Percentiles rank a stretch among this genome's conserved stretches.
Evolutionary conservation across 2,329 filamentous ascomycete genomes (phyloP).

Genomic region (Fusarium austroafricanum): DNA sequence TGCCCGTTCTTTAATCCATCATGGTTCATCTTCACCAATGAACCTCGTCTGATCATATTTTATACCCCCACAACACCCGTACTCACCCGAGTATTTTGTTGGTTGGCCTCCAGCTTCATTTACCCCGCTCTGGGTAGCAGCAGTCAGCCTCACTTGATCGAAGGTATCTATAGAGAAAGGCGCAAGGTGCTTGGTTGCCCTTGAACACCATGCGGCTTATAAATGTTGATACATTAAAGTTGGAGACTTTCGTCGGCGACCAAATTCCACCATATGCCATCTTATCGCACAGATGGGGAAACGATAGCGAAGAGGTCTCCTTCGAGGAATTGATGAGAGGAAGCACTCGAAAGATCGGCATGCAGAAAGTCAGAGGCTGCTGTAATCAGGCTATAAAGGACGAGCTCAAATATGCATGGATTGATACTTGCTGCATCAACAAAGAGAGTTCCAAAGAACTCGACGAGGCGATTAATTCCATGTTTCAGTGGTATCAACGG

Average conservation of each 20-base stretch:
- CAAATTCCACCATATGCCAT: constrained; percentile 10
- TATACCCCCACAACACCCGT: too few species aligned
- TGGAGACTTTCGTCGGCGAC: not conserved
- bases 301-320: not conserved
- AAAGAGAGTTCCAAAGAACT: constrained; percentile 14
- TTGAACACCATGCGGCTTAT: constrained; percentile 3
- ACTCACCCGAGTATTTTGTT: too few species aligned
- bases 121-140: not conserved
- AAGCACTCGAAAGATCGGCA: not conserved
- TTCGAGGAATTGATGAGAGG: not conserved
- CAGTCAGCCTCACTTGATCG: not conserved
- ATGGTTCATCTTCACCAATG: too few species aligned
- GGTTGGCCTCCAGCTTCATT: not conserved
- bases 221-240: not conserved
- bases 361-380: not conserved
- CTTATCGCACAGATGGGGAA: constrained; percentile 9
- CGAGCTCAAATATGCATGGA: constrained; percentile 1
- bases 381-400: not conserved
- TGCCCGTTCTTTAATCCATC: too few species aligned
- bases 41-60: too few species aligned
- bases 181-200: not conserved
- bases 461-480: constrained; percentile 8
- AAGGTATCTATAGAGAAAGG: not conserved
- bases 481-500: constrained; percentile 6
- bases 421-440: constrained; percentile 16